Percentiles rank a stretch among this genome's conserved stretches.
These are phyloP conservation scores for Glaciozyma antarctica DNA, from an alignment of 768 basidiomycete species.

Conservation along the genomic window DNA sequence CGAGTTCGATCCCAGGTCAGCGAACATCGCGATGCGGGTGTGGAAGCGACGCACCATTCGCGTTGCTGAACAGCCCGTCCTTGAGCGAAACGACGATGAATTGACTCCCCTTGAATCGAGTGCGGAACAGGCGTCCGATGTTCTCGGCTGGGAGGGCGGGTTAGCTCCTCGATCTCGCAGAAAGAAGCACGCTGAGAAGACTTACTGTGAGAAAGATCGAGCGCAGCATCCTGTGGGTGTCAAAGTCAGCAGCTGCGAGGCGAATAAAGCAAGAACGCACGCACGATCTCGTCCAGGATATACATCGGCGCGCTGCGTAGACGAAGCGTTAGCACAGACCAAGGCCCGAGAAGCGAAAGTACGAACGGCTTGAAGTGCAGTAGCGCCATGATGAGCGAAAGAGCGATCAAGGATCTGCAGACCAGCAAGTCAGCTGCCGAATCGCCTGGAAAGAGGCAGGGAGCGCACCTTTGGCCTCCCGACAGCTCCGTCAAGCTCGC, in stretches of 20 bases:
- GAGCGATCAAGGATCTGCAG: constrained; percentile 81
- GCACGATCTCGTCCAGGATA: constrained; percentile 84
- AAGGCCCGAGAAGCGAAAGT: too few species aligned
- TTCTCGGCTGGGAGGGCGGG: constrained; percentile 51
- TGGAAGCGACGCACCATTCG: constrained; percentile 55
- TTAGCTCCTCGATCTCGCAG: not conserved
- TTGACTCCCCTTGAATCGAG: constrained; percentile 92
- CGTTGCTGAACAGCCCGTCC: constrained; percentile 94
- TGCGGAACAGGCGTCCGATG: constrained; percentile 94
- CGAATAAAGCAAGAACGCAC: not conserved
- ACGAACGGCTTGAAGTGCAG: constrained; percentile 86
- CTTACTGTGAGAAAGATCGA: constrained; percentile 80
- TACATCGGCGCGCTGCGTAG: constrained; percentile 71
- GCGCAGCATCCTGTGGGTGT: constrained; percentile 59
- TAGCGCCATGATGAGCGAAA: constrained; percentile 95
- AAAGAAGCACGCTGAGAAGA: too few species aligned
- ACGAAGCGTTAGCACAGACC: not conserved
- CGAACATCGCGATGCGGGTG: not conserved
- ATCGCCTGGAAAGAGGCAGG: not conserved
- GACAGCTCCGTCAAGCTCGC: constrained; percentile 92
- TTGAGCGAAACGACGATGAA: constrained; percentile 97
- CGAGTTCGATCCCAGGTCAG: not conserved
- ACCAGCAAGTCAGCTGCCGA: not conserved
- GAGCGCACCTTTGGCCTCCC: constrained; percentile 80
- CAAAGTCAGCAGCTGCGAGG: not conserved